These are phyloP conservation scores for Neocucurbitaria cava DNA, from an alignment of 2,329 filamentous ascomycete species.

Conservation along the genomic window DNA sequence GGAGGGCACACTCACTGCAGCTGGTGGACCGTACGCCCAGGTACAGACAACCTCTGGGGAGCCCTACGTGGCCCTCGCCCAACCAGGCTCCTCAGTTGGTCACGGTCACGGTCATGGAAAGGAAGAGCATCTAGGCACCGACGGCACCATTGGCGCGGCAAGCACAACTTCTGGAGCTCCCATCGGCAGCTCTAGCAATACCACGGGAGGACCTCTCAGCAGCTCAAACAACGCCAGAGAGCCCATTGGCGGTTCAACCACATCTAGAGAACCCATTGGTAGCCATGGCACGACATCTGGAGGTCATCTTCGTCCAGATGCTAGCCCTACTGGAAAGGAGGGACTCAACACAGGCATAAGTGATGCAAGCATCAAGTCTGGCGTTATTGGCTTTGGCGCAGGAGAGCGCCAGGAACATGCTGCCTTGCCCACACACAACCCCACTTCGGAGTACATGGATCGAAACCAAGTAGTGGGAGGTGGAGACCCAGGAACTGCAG, in stretches of 20 bases:
- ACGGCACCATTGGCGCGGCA: conserved; percentile 6
- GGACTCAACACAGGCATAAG: conserved; percentile 29
- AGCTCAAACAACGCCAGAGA: not conserved
- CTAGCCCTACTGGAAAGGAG: conserved; percentile 8
- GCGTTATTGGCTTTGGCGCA: conserved; percentile 46
- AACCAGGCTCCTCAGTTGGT: conserved; percentile 6
- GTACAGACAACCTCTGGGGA: conserved; percentile 16
- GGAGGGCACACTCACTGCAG: conserved; percentile 1
- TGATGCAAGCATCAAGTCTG: conserved; percentile 50
- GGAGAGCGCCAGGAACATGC: conserved; percentile 30
- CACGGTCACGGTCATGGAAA: conserved; percentile 1
- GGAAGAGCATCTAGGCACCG: conserved; percentile 10
- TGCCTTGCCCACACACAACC: conserved; percentile 25
- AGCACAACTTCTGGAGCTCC: not conserved
- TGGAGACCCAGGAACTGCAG: conserved; percentile 20
- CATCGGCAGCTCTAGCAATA: not conserved
- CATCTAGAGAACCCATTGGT: not conserved
- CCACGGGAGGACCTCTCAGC: not conserved
- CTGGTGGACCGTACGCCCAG: conserved; percentile 1
- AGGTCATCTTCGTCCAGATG: conserved; percentile 25
- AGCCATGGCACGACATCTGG: conserved; percentile 4
- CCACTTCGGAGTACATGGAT: conserved; percentile 15
- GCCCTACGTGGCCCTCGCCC: conserved; percentile 16
- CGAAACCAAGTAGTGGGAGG: conserved; percentile 25
- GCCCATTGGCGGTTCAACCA: not conserved